phyloP scores from a whole-genome alignment of 129 eudicot species.

The Flaveria linearis region DNA sequence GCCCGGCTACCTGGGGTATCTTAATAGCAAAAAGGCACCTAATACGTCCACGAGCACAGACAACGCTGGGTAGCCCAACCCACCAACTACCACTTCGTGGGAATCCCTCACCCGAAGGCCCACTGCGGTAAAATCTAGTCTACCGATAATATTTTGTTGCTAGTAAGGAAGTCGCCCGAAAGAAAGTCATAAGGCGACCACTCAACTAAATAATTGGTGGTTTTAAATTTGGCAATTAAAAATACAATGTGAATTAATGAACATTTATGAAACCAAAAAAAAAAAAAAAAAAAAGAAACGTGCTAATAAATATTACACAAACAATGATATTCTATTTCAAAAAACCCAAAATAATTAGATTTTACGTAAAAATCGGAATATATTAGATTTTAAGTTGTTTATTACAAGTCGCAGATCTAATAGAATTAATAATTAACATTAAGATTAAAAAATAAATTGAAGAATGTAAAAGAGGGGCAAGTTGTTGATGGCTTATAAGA shows the following conservation, averaged over 20 bases:
- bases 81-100: too few species aligned
- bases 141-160: too few species aligned
- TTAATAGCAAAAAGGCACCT: too few species aligned
- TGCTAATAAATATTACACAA: not conserved
- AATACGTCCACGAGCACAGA: too few species aligned
- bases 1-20: too few species aligned
- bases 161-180: too few species aligned
- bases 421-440: too few species aligned
- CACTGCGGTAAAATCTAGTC: too few species aligned
- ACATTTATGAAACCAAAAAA: not conserved
- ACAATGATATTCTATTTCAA: not conserved
- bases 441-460: not conserved
- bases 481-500: conserved; percentile 29
- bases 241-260: not conserved
- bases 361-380: not conserved
- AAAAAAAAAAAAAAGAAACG: not conserved
- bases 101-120: too few species aligned
- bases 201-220: too few species aligned
- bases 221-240: not conserved
- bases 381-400: not conserved
- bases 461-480: conserved; percentile 10
- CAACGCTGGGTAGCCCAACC: too few species aligned
- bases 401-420: not conserved
- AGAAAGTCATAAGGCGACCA: too few species aligned
- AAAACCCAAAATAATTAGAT: not conserved